phyloP scores from a whole-genome alignment of 176 grass and related monocot species.

The Elymus sibiricus region DNA sequence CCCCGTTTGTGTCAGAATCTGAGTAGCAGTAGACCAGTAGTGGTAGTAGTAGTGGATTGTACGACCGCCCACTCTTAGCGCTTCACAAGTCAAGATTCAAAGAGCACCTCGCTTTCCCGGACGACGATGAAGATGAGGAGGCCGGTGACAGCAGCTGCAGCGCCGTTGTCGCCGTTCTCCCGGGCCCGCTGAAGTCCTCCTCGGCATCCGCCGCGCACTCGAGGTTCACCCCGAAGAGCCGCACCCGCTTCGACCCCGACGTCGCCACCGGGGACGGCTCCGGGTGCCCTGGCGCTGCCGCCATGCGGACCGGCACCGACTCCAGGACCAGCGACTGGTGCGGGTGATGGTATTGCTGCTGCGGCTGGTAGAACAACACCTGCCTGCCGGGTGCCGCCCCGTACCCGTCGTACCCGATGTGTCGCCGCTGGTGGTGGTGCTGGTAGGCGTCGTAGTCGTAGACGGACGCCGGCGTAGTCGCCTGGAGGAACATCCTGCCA shows the following conservation, averaged over 20 bases:
- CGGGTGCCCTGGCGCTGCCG: background rate
- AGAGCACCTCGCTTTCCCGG: slow-evolving; percentile 67
- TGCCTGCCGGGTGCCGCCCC: slow-evolving; percentile 20
- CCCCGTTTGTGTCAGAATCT: slow-evolving; percentile 30
- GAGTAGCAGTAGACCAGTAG: background rate
- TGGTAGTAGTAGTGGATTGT: slow-evolving; percentile 21
- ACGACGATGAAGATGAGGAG: slow-evolving; percentile 55
- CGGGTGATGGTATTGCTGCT: background rate
- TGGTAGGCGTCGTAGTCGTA: slow-evolving; percentile 28
- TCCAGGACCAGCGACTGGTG: slow-evolving; percentile 56
- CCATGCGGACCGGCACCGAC: slow-evolving; percentile 53
- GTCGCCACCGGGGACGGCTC: slow-evolving; percentile 23
- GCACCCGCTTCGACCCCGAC: slow-evolving; percentile 64
- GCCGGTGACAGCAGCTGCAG: slow-evolving; percentile 17
- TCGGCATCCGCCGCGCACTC: slow-evolving; percentile 49
- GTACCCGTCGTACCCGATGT: slow-evolving; percentile 15
- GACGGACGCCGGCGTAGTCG: slow-evolving; percentile 30
- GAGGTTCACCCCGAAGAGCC: slow-evolving; percentile 93
- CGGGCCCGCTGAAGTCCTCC: background rate
- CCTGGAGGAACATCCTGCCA: slow-evolving; percentile 38
- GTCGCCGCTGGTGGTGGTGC: slow-evolving; percentile 14
- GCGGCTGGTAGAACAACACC: slow-evolving; percentile 50
- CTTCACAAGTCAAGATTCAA: slow-evolving; percentile 95
- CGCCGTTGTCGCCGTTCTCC: slow-evolving; percentile 23
- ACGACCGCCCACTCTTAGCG: background rate